A percentile compares a stretch with the other conserved stretches of the same genome.
Evolutionary conservation across 177 flowering plant species (phyloP).

Genomic region (Telopea speciosissima): DNA sequence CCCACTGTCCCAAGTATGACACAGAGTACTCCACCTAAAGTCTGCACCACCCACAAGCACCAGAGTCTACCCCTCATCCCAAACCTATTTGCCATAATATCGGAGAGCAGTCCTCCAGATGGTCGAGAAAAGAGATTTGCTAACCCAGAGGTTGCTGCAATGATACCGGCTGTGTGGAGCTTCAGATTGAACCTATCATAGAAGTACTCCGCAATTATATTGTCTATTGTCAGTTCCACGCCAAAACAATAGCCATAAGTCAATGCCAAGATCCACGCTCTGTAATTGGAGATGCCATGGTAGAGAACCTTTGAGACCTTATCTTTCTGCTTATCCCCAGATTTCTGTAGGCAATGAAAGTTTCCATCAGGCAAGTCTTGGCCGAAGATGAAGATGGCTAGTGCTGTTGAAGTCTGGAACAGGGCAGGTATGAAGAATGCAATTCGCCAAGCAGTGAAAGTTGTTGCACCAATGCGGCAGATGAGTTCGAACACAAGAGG

Average conservation of each 20-base stretch:
- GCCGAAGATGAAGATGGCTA: constrained; percentile 53
- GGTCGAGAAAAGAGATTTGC: constrained; percentile 75
- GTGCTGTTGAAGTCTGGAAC: constrained; percentile 58
- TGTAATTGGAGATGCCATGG: constrained; percentile 42
- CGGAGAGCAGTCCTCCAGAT: constrained; percentile 71
- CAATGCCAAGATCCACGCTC: constrained; percentile 32
- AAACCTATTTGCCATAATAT: constrained; percentile 45
- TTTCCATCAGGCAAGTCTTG: constrained; percentile 88
- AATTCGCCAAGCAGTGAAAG: constrained; percentile 82
- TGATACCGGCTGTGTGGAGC: constrained; percentile 79
- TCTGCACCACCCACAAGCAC: constrained; percentile 72
- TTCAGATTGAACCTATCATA: constrained; percentile 72
- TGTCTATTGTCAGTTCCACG: constrained; percentile 76
- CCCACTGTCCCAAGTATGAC: constrained; percentile 47
- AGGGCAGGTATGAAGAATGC: constrained; percentile 86
- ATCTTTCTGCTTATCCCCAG: constrained; percentile 59
- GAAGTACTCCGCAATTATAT: constrained; percentile 82
- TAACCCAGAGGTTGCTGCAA: constrained; percentile 81
- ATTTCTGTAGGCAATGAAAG: constrained; percentile 38
- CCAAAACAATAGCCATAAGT: constrained; percentile 82
- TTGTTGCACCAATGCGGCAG: constrained; percentile 33
- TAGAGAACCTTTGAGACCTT: constrained; percentile 41
- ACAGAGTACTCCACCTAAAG: constrained; percentile 65
- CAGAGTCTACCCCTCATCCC: constrained; percentile 95
- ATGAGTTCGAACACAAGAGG: constrained; percentile 57